Conservation (phyloP, 306 rosid genomes). For the Astragalus glycyphyllos region DNA sequence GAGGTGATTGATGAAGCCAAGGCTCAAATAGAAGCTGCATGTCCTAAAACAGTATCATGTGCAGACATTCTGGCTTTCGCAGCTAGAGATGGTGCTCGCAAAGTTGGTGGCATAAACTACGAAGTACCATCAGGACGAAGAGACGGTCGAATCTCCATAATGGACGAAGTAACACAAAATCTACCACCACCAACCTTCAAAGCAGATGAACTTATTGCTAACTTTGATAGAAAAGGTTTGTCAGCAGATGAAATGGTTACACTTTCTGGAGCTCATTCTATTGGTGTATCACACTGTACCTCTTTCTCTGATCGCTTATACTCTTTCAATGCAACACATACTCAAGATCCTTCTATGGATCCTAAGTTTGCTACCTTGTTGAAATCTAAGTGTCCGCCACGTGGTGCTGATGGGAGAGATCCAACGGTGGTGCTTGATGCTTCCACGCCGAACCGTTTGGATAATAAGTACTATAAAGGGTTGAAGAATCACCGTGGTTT, state of each 20-base stretch:
- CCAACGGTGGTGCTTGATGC: slow-evolving; percentile 45
- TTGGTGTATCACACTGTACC: slow-evolving; percentile 52
- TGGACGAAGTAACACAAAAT: slow-evolving; percentile 36
- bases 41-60: slow-evolving; percentile 50
- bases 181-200: slow-evolving; percentile 38
- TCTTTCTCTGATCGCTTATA: slow-evolving; percentile 49
- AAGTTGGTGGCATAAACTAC: slow-evolving; percentile 42
- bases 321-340: slow-evolving; percentile 41
- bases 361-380: slow-evolving; percentile 28
- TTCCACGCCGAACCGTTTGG: slow-evolving; percentile 50
- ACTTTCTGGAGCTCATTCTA: slow-evolving; percentile 53
- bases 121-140: slow-evolving; percentile 46
- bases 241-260: slow-evolving; percentile 57
- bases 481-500: slow-evolving; percentile 46
- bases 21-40: slow-evolving; percentile 43
- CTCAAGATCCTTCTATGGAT: slow-evolving; percentile 55
- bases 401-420: not conserved
- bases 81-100: slow-evolving; percentile 48
- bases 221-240: slow-evolving; percentile 38
- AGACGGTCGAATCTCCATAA: slow-evolving; percentile 46
- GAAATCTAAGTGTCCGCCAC: slow-evolving; percentile 47
- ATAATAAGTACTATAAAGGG: slow-evolving; percentile 41
- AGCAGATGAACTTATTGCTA: slow-evolving; percentile 4
- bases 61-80: slow-evolving; percentile 56
- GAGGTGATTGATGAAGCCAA: slow-evolving; percentile 53